Evolutionary conservation across 441 rosid species (phyloP).

Genomic region (Sinapis alba): DNA sequence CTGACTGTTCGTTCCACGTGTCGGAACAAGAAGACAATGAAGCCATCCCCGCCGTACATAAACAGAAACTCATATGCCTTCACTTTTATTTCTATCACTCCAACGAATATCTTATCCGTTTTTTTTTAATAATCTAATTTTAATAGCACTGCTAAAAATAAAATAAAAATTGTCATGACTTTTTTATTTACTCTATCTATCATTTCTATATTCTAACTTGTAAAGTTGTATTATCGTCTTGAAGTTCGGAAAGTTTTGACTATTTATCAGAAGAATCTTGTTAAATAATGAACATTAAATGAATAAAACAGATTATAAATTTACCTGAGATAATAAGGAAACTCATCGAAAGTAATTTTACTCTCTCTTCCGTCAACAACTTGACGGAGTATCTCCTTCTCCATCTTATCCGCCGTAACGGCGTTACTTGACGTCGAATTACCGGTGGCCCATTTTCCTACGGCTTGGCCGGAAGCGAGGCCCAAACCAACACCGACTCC

Average conservation of each 20-base stretch:
- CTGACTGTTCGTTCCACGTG: conserved; percentile 28
- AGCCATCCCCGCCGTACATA: conserved; percentile 1
- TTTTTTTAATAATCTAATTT: background rate
- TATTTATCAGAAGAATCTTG: background rate
- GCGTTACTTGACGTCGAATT: conserved; percentile 32
- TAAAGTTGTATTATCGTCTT: conserved; percentile 23
- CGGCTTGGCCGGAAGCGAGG: conserved; percentile 62
- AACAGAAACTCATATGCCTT: conserved; percentile 25
- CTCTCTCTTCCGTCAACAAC: conserved; percentile 73
- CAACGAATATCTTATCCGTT: conserved; percentile 29
- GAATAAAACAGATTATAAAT: background rate
- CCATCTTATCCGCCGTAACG: conserved; percentile 56
- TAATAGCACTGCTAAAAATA: background rate
- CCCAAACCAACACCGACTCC: conserved; percentile 77
- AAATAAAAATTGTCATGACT: background rate
- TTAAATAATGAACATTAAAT: background rate
- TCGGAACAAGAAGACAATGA: background rate
- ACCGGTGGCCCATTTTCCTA: conserved; percentile 53
- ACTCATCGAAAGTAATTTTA: conserved; percentile 72
- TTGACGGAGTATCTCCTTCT: conserved; percentile 62
- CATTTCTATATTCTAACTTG: background rate
- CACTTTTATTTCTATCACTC: conserved; percentile 5
- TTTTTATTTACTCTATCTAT: background rate
- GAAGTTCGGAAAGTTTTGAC: conserved; percentile 12
- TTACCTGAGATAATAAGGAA: conserved; percentile 81